Percentiles rank a stretch among this genome's conserved stretches.
phyloP scores from a whole-genome alignment of 2,329 filamentous ascomycete genomes.

The Sporothrix humicola region DNA sequence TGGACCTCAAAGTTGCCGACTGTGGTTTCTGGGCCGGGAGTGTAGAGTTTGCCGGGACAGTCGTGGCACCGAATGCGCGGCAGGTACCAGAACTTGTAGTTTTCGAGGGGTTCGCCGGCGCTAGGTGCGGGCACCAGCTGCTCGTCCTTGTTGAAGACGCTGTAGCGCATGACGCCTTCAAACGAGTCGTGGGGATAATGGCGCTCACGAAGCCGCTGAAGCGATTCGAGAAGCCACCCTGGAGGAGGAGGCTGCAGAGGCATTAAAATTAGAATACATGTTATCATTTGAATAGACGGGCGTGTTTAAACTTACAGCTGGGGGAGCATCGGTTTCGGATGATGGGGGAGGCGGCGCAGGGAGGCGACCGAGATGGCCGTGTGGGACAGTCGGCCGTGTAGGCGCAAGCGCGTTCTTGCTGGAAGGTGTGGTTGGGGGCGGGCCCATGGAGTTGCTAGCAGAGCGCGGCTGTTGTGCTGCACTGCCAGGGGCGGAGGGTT shows the following conservation, averaged over 20 bases:
- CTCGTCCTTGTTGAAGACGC: constrained; percentile 76
- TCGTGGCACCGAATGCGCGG: constrained; percentile 91
- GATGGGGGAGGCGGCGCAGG: constrained; percentile 69
- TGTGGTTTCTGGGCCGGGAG: constrained; percentile 81
- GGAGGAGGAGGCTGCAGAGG: constrained; percentile 75
- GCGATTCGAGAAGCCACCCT: constrained; percentile 78
- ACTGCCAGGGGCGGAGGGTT: not conserved
- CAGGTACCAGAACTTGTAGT: constrained; percentile 77
- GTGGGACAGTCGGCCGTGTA: constrained; percentile 42
- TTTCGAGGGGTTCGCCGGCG: constrained; percentile 58
- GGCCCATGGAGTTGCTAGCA: constrained; percentile 59
- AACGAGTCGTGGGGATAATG: constrained; percentile 82
- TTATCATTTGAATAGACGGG: not conserved
- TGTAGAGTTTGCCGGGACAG: constrained; percentile 93
- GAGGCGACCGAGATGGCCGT: constrained; percentile 67
- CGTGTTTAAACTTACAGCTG: constrained; percentile 61
- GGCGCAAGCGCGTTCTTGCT: constrained; percentile 39
- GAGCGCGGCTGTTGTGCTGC: constrained; percentile 53
- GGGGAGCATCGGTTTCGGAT: constrained; percentile 60
- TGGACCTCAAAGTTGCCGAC: constrained; percentile 93
- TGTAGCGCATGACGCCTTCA: constrained; percentile 90
- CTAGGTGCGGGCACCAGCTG: constrained; percentile 61
- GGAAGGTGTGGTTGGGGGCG: constrained; percentile 55
- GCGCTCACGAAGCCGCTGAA: constrained; percentile 70
- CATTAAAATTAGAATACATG: constrained; percentile 23